Percentiles rank a stretch among this genome's conserved stretches.
Conservation (phyloP, 768 basidiomycete species). For the Coprinopsis marcescibilis region DNA sequence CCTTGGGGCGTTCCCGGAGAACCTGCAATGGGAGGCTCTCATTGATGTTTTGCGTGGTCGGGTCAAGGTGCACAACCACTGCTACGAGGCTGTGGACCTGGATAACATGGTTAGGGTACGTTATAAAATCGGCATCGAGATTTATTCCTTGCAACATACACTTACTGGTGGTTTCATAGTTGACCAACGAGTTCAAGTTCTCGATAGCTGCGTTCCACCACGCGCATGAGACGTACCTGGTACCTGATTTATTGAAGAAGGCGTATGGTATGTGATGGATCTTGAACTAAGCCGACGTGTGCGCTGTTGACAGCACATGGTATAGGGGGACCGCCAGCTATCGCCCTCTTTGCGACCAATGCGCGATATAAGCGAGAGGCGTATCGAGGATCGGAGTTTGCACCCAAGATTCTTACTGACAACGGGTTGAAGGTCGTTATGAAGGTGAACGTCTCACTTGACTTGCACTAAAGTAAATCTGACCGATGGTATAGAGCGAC, state of each 20-base stretch:
- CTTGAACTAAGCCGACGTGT: background rate
- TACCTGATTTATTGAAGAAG: conserved; percentile 73
- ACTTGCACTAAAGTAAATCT: background rate
- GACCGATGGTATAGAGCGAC: conserved; percentile 42
- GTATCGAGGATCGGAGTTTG: conserved; percentile 74
- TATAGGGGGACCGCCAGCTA: conserved; percentile 55
- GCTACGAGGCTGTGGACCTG: conserved; percentile 61
- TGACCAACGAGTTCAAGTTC: conserved; percentile 67
- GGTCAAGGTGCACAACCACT: conserved; percentile 65
- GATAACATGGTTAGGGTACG: conserved; percentile 60
- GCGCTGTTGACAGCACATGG: background rate
- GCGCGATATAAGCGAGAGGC: conserved; percentile 68
- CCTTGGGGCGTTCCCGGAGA: conserved; percentile 55
- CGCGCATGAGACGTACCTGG: conserved; percentile 80
- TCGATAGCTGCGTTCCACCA: conserved; percentile 72
- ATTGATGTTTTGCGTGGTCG: conserved; percentile 74
- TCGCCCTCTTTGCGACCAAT: conserved; percentile 66
- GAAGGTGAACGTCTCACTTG: conserved; percentile 42
- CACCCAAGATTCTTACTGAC: conserved; percentile 63
- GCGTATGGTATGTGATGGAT: conserved; percentile 43
- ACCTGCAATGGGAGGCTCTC: conserved; percentile 68
- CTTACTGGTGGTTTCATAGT: conserved; percentile 15
- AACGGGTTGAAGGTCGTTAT: conserved; percentile 66
- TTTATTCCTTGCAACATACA: background rate
- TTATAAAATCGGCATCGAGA: background rate